Conservation (phyloP, 1,284 basidiomycete species). For the Ceratobasidium papillatum region DNA sequence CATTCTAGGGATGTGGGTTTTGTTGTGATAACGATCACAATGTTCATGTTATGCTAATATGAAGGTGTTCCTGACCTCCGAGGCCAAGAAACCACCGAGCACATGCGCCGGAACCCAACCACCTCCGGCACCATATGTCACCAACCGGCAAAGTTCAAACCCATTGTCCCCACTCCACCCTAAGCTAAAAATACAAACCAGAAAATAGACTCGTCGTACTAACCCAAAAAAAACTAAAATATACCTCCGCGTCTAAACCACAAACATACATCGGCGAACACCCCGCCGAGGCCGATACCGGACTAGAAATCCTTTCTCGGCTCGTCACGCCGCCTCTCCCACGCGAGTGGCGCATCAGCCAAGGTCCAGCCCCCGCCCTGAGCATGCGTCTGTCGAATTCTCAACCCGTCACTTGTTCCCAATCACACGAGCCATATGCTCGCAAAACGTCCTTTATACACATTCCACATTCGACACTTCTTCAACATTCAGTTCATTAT, state of each 20-base stretch:
- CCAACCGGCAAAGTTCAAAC: background rate
- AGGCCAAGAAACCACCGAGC: too few relatives aligned
- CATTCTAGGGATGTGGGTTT: background rate
- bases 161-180: background rate
- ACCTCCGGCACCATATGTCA: background rate
- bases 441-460: too few relatives aligned
- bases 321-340: background rate
- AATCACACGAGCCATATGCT: too few relatives aligned
- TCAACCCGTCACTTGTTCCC: too few relatives aligned
- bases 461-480: too few relatives aligned
- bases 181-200: background rate
- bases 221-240: background rate
- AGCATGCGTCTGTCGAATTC: background rate
- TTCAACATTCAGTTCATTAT: too few relatives aligned
- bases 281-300: conserved; percentile 4
- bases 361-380: background rate
- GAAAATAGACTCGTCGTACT: background rate
- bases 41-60: too few relatives aligned
- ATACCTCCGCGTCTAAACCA: background rate
- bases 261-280: background rate
- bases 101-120: background rate
- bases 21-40: too few relatives aligned
- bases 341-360: background rate
- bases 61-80: too few relatives aligned
- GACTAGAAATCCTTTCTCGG: background rate